Base-by-base conservation (phyloP, 306 rosid genomes). In the Medicago lupulina region DNA sequence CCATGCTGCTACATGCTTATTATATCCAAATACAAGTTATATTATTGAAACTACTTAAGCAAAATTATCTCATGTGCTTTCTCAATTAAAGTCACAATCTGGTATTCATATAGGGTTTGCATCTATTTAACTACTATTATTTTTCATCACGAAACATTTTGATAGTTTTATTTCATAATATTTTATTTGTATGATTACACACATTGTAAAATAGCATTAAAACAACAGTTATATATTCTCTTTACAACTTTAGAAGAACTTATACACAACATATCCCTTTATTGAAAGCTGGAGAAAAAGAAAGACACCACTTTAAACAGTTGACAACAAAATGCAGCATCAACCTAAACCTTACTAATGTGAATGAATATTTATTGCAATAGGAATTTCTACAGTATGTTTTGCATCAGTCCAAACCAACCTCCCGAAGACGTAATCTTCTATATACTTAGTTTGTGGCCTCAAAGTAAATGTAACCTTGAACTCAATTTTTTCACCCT, bases 401-500 rank as follows among this genome's bases (percentile, higher is more conserved):
- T 34, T 36, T 36, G 47, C 68, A 10, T 63, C 4, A 2, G 47
- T 63, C 68, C 68, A 63, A 36, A 9, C 5, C 47, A 63, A 63
- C 10, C 7, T 63, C 10, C 68, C 68, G 36, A 63, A 63, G 7
- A n/a, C 25, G 15, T 66, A 81, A 15, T 49, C 70, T 34, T 0
- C 9, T 38, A 15, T 6, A 17, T 5, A 6, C n/a, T 17, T 38
- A 51, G 36, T 8, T 4, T 3, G 4, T 6, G 75, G 12, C 50
- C 18, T 64, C 66, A 85, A 49, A 10, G 71, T 39, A 3, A 71
- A 11, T 65, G 82, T 19, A 31, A 89, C 81, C 63, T 31, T 57
- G 50, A 85, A 91, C 67, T 43, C 57, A 34, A 67, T 85, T 70
- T 80, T 89, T 67, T 86, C 95, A 44, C 87, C 91, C 13, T 58